A percentile compares a stretch with the other conserved stretches of the same genome.
phyloP scores from a whole-genome alignment of 129 eudicot genomes.

The Helianthus annuus region DNA sequence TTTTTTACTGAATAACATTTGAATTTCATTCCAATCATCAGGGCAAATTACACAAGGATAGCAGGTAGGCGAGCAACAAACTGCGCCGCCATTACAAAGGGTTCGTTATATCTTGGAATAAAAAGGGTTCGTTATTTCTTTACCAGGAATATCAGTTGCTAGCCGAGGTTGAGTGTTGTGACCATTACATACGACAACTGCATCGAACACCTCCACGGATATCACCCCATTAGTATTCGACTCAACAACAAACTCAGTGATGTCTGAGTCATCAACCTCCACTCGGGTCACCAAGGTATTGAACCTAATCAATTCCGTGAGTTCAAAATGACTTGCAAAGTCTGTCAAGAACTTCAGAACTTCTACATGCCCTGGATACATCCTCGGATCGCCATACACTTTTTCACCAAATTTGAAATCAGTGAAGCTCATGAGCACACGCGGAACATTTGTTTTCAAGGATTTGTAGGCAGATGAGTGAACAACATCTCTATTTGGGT shows the following conservation, averaged over 20 bases:
- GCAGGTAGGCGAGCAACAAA: no score
- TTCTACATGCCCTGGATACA: constrained; percentile 58
- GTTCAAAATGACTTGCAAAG: constrained; percentile 43
- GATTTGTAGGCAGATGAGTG: constrained; percentile 61
- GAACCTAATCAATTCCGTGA: constrained; percentile 46
- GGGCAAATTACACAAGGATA: no score
- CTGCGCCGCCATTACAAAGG: no score
- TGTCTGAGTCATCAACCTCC: constrained; percentile 33
- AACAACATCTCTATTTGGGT: constrained; percentile 52
- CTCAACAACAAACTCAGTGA: constrained; percentile 53
- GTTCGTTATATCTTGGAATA: no score
- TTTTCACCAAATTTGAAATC: constrained; percentile 50
- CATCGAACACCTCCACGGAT: constrained; percentile 50
- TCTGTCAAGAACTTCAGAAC: constrained; percentile 54
- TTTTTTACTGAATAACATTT: no score
- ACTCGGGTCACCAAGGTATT: constrained; percentile 44
- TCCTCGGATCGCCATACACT: constrained; percentile 39
- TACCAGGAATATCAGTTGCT: constrained; percentile 50
- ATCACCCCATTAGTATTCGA: constrained; percentile 30
- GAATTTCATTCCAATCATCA: no score
- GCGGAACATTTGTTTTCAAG: constrained; percentile 57
- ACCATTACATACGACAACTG: constrained; percentile 68
- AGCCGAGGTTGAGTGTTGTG: constrained; percentile 47
- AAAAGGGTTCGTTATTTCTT: background rate
- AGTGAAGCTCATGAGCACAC: constrained; percentile 60